Evolutionary conservation across 2,329 filamentous ascomycete species (phyloP), one percentile per base, ranked within the genome.

Genomic region (Exophiala sideris): DNA sequence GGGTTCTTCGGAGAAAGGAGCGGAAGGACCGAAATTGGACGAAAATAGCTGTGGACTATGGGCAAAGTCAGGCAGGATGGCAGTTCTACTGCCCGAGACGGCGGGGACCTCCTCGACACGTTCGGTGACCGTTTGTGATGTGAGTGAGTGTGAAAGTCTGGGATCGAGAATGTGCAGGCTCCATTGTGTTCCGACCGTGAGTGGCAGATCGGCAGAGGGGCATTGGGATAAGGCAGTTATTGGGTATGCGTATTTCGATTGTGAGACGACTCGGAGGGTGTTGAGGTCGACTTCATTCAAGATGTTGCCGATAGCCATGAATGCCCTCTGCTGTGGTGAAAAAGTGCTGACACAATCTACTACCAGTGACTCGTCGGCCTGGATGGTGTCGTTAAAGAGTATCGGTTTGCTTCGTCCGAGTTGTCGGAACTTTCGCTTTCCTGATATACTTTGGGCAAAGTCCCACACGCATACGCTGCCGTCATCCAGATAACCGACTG

Each of bases 381-480:
- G 36, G 14, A 21, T 24, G 41, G 54, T 29, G 12, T 57, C 42
- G 18, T 77, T 72, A 51, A 85, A 84, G 12, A 96, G 76, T 7
- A 92, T 76, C 0, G 84, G 76, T 16, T 73, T 36, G 68, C 87
- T 94, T 57, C 79, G 80, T 1, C 81, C 83, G 9, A 88, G 61
- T 32, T 94, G 81, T 2, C 76, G 80, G 1, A 88, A 87, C 60
- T 78, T 80, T 58, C 67, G 76, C 4, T 71, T 71, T 45, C 73
- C 73, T 29, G 77, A 79, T 1, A 80, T 80, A 16, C 62, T 58
- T 40, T 68, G 65, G 50, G 79, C 83, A 47, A 89, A 74, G 66
- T 95, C 88, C 91, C 91, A 96, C 5, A 96, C 72, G 62, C 86
- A 89, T n/a, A 96, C 80, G 48, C 88, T 90, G 0, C 91, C 91